These are phyloP conservation scores for Corinectria fuckeliana DNA, from an alignment of 2,329 filamentous ascomycete species.

Conservation along the genomic window DNA sequence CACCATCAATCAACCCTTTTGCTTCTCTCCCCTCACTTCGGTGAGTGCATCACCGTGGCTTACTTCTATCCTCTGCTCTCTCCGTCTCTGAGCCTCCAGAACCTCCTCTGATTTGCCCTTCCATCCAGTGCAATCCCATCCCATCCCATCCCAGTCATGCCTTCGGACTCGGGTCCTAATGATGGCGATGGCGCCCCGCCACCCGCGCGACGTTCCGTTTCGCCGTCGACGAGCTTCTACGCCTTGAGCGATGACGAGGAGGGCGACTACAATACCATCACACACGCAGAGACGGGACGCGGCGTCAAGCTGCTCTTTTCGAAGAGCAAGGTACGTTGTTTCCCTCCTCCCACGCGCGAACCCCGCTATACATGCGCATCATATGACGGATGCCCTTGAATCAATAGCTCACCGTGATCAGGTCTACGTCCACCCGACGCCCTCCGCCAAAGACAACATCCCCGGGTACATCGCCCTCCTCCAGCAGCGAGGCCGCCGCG, in stretches of 20 bases:
- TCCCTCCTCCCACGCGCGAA: background rate
- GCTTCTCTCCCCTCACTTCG: slow-evolving; percentile 15
- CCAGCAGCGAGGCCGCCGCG: slow-evolving; percentile 75
- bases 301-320: slow-evolving; percentile 94
- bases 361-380: background rate
- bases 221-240: slow-evolving; percentile 88
- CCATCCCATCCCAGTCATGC: slow-evolving; percentile 21
- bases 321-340: slow-evolving; percentile 84
- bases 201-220: slow-evolving; percentile 55
- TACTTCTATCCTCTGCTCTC: background rate
- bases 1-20: background rate
- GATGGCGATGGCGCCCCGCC: slow-evolving; percentile 33
- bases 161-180: slow-evolving; percentile 28
- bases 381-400: background rate
- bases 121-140: background rate
- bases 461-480: slow-evolving; percentile 90
- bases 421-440: slow-evolving; percentile 96
- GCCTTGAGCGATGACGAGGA: slow-evolving; percentile 97
- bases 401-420: slow-evolving; percentile 43
- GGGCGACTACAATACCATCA: slow-evolving; percentile 92
- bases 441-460: slow-evolving; percentile 94
- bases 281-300: slow-evolving; percentile 74
- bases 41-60: slow-evolving; percentile 8
- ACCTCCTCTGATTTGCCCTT: background rate
- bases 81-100: background rate